Conservation (phyloP, 208 protist species). For the Blechomonas ayalai region DNA sequence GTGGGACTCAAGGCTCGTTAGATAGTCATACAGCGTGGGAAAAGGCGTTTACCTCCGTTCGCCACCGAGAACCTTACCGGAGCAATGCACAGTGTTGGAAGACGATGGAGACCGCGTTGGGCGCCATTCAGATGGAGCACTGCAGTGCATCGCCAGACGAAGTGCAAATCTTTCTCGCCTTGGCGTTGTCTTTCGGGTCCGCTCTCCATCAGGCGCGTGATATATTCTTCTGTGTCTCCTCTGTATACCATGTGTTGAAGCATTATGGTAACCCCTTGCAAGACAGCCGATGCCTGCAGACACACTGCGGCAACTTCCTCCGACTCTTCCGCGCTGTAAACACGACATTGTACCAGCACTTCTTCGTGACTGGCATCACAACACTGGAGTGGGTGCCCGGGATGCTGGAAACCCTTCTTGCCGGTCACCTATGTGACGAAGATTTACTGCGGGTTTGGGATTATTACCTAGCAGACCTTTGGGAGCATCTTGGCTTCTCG, state of each 20-base stretch:
- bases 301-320: slow-evolving; percentile 68
- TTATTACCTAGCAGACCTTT: slow-evolving; percentile 58
- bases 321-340: slow-evolving; percentile 69
- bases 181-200: slow-evolving; percentile 49
- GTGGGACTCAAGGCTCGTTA: slow-evolving; percentile 1
- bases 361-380: slow-evolving; percentile 51
- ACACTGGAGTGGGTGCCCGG: slow-evolving; percentile 70
- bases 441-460: slow-evolving; percentile 80
- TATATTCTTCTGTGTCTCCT: slow-evolving; percentile 52
- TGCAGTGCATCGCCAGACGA: slow-evolving; percentile 41
- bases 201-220: slow-evolving; percentile 37
- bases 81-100: slow-evolving; percentile 11
- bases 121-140: slow-evolving; percentile 53
- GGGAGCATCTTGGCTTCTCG: slow-evolving; percentile 26
- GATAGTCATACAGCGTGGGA: slow-evolving; percentile 12
- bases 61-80: slow-evolving; percentile 8
- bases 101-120: slow-evolving; percentile 33
- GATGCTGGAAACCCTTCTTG: slow-evolving; percentile 58
- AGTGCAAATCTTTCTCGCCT: slow-evolving; percentile 31
- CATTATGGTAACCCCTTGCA: slow-evolving; percentile 69
- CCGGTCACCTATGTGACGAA: slow-evolving; percentile 53
- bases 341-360: slow-evolving; percentile 70
- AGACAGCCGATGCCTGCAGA: slow-evolving; percentile 41
- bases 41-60: not conserved
- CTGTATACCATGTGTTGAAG: slow-evolving; percentile 40